Percentiles rank a stretch among this genome's conserved stretches.
These are phyloP conservation scores for Cyclaneusma minus DNA, from an alignment of 2,329 filamentous ascomycete genomes.

Conservation along the genomic window DNA sequence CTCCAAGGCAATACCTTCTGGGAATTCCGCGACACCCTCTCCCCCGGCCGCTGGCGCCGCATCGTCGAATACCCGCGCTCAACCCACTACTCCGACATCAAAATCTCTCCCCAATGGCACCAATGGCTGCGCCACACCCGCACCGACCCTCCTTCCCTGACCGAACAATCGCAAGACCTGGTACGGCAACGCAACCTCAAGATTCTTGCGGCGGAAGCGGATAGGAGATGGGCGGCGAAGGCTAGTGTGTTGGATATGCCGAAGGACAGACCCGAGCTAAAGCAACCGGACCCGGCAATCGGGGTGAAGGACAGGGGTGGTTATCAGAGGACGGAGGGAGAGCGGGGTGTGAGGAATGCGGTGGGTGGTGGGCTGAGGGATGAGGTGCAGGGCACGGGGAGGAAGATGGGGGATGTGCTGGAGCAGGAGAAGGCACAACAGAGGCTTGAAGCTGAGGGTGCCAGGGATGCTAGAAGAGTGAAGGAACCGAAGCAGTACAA, in stretches of 20 bases:
- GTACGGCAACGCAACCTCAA: conserved; percentile 35
- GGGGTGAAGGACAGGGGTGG: conserved; percentile 8
- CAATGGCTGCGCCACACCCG: conserved; percentile 53
- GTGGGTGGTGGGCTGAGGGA: not conserved
- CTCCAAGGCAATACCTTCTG: conserved; percentile 54
- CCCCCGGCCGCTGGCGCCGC: conserved; percentile 36
- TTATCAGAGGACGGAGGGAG: conserved; percentile 3
- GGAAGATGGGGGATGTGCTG: no score
- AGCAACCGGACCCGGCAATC: conserved; percentile 17
- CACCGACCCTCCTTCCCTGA: conserved; percentile 33
- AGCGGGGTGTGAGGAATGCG: conserved; percentile 1
- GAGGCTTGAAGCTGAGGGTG: no score
- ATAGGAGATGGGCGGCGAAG: conserved; percentile 48
- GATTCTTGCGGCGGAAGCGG: conserved; percentile 41
- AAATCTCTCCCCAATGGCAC: conserved; percentile 48
- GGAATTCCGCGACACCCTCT: conserved; percentile 39
- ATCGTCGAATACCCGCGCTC: conserved; percentile 43
- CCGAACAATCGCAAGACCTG: conserved; percentile 39
- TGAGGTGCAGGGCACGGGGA: conserved; percentile 2
- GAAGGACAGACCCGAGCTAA: conserved; percentile 6
- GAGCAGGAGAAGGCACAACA: no score
- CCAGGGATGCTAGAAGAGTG: no score
- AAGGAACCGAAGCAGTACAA: conserved; percentile 12
- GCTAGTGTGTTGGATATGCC: conserved; percentile 29
- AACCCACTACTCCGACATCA: conserved; percentile 37